Base-by-base conservation (phyloP, 176 grass and related monocot genomes). In the Paspalum notatum region DNA sequence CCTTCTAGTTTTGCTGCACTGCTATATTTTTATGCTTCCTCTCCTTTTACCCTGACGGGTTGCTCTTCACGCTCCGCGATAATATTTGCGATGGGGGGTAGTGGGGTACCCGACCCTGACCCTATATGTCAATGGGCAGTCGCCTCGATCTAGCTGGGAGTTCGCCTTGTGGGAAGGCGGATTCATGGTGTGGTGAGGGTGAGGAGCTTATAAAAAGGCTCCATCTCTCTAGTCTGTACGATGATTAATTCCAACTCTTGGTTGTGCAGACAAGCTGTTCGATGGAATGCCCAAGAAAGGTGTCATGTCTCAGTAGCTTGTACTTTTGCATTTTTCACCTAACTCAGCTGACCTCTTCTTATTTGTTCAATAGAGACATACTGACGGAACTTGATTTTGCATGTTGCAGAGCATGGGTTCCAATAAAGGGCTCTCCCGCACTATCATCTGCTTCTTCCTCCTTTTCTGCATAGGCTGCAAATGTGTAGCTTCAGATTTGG, bases 401-500 rank as follows among this genome's bases (percentile, higher is more conserved):
- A 50, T 5, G 45, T 71, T 5, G 24, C 49, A 72, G 69, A 5
- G 0, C 4, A 73, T 79, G 66, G 80, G n/a, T 44, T 66, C 74
- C 27, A 65, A 57, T 32, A 38, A 65, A 55, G 40, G 14, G 0
- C 15, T 13, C 14, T 38, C n/a, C 9, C 13, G 27, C 22, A 5
- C n/a, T 5, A 11, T 73, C 16, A 9, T 66, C 74, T 46, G 13
- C 74, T 66, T 44, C 66, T 26, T 82, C 12, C 72, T 88, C 52
- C 67, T 83, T 1, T 9, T 51, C 32, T 83, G 11, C 6, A 13
- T 59, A 37, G 40, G 27, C 41, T 59, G 74, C 67, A 78, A 50
- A 26, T 85, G 92, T 66, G 64, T 71, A 37, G 80, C 77, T 13
- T 59, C 81, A 80, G 85, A 63, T 25, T 61, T 85, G 37, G 62